These are phyloP conservation scores for Puccinia novopanici DNA, from an alignment of 1,284 basidiomycete species.

Conservation along the genomic window DNA sequence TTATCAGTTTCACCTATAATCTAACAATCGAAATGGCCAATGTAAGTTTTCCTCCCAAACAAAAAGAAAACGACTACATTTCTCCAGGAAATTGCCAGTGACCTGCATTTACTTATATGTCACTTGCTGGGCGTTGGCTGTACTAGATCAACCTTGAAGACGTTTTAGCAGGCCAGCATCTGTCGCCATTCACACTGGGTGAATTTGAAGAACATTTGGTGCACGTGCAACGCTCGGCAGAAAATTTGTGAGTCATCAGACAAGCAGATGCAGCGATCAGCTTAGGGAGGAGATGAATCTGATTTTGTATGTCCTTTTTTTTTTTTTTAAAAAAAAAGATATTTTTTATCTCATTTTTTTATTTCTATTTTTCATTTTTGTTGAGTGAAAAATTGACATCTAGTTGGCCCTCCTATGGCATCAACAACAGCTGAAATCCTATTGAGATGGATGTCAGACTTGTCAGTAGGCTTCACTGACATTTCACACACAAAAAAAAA, in stretches of 20 bases:
- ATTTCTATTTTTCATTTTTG: too few relatives aligned
- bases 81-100: neutral
- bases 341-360: too few relatives aligned
- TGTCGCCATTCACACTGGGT: conserved; percentile 27
- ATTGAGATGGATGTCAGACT: too few relatives aligned
- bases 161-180: conserved; percentile 20
- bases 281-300: neutral
- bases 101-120: neutral
- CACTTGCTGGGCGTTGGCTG: neutral
- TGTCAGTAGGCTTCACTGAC: too few relatives aligned
- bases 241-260: conserved; percentile 38
- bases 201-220: conserved; percentile 43
- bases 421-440: too few relatives aligned
- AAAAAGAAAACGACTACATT: too few relatives aligned
- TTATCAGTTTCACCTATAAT: neutral
- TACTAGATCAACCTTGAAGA: conserved; percentile 40
- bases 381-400: too few relatives aligned
- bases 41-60: neutral
- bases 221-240: conserved; percentile 35
- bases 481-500: too few relatives aligned
- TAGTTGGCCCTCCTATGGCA: too few relatives aligned
- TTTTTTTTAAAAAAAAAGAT: too few relatives aligned
- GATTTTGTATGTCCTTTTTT: too few relatives aligned
- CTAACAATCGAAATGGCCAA: conserved; percentile 1
- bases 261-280: too few relatives aligned